phyloP scores from a whole-genome alignment of 2,329 filamentous ascomycete genomes.

The Trematosphaeria pertusa region DNA sequence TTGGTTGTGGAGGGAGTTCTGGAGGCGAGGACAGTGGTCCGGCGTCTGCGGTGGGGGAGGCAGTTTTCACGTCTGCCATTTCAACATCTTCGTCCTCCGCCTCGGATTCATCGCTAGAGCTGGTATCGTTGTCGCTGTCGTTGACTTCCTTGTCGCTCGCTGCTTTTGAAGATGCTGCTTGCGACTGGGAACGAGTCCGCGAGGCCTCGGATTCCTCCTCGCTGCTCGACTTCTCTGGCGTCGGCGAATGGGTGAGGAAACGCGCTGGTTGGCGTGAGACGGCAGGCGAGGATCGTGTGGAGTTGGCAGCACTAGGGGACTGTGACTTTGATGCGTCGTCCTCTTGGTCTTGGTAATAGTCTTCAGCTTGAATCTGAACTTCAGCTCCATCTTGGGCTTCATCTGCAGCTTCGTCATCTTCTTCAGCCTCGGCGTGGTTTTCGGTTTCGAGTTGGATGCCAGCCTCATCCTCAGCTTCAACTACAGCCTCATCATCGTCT shows the following conservation, averaged over 20 bases:
- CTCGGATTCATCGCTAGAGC: constrained; percentile 11
- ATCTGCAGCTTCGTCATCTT: no score
- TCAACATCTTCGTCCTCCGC: constrained; percentile 19
- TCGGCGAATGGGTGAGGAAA: constrained; percentile 31
- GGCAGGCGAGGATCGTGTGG: constrained; percentile 29
- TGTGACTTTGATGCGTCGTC: constrained; percentile 18
- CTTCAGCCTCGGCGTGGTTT: no score
- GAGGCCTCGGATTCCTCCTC: constrained; percentile 21
- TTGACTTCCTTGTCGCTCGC: no score
- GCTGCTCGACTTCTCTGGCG: constrained; percentile 23
- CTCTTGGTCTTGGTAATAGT: no score
- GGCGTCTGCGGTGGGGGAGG: neutral
- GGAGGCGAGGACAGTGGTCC: constrained; percentile 23
- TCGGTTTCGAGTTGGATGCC: no score
- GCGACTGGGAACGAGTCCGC: constrained; percentile 4
- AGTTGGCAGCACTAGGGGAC: constrained; percentile 20
- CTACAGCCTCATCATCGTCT: no score
- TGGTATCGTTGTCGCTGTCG: constrained; percentile 2
- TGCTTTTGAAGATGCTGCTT: constrained; percentile 5
- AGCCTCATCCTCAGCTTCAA: no score
- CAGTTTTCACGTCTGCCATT: constrained; percentile 9
- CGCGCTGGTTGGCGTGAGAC: constrained; percentile 26
- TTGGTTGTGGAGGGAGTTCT: constrained; percentile 4
- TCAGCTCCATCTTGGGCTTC: no score
- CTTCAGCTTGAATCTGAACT: no score